A percentile compares a stretch with the other conserved stretches of the same genome.
Conservation (phyloP, 257 asterid species). For the Solanum paucissectum region DNA sequence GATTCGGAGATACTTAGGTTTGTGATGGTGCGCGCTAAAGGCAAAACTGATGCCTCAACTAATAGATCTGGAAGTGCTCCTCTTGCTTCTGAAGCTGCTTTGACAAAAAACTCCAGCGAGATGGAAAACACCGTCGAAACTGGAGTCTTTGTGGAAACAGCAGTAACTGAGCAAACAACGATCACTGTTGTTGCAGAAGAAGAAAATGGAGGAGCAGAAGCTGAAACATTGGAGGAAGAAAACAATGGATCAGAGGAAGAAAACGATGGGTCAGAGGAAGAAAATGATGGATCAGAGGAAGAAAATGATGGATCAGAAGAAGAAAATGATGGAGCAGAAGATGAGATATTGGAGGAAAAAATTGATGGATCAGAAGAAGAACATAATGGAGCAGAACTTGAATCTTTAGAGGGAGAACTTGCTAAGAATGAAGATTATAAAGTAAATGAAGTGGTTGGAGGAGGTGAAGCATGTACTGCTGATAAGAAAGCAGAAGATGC, state of each 20-base stretch:
- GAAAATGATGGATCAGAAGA: neutral
- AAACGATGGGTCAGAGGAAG: neutral
- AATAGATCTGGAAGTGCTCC: neutral
- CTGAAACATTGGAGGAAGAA: neutral
- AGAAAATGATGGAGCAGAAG: neutral
- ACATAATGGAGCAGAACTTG: neutral
- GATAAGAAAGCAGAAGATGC: conserved; percentile 24
- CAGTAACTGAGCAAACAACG: neutral
- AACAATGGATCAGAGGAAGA: neutral
- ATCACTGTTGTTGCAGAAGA: neutral
- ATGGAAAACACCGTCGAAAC: neutral
- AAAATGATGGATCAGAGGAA: neutral
- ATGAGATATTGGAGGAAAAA: neutral
- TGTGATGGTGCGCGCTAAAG: neutral
- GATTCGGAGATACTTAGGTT: neutral
- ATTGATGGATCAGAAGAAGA: neutral
- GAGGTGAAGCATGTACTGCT: neutral
- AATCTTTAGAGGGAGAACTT: neutral
- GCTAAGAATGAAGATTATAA: neutral
- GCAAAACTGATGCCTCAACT: neutral
- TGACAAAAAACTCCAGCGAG: neutral
- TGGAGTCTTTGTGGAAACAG: neutral
- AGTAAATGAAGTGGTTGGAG: neutral
- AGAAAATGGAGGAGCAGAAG: neutral
- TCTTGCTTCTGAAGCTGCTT: neutral